Evolutionary conservation across 2,329 filamentous ascomycete genomes (phyloP).

Genomic region (Chrysoporthe austroafricana): DNA sequence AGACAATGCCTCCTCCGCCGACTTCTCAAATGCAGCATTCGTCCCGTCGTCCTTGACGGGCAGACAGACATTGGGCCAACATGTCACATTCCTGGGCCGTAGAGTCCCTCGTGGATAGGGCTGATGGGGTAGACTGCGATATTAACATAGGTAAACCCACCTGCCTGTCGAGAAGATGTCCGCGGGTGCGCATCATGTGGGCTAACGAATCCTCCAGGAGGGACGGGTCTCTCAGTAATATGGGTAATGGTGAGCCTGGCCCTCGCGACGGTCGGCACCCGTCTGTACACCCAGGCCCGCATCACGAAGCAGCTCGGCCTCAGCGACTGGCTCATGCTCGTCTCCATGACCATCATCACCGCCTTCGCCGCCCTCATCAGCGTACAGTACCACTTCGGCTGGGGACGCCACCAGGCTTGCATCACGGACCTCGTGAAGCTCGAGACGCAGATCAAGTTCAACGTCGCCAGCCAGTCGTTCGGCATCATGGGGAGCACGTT

Average conservation of each 20-base stretch:
- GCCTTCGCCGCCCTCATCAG: conserved; percentile 15
- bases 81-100: background rate
- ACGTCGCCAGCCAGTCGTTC: conserved; percentile 18
- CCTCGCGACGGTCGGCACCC: conserved; percentile 3
- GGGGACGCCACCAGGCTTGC: conserved; percentile 20
- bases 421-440: conserved; percentile 8
- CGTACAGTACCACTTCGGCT: conserved; percentile 20
- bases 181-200: background rate
- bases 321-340: conserved; percentile 23
- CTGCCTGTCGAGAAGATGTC: background rate
- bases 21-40: background rate
- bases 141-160: conserved; percentile 6
- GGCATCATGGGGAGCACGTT: conserved; percentile 22
- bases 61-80: background rate
- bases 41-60: background rate
- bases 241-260: conserved; percentile 18
- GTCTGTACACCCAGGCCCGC: conserved; percentile 16
- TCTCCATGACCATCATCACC: conserved; percentile 14
- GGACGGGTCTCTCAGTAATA: conserved; percentile 16
- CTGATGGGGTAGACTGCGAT: conserved; percentile 10
- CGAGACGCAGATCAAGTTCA: conserved; percentile 22
- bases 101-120: background rate
- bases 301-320: conserved; percentile 22
- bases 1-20: background rate
- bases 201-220: conserved; percentile 1